Base-by-base conservation (phyloP, 257 asterid genomes). In the Scutellaria minor region DNA sequence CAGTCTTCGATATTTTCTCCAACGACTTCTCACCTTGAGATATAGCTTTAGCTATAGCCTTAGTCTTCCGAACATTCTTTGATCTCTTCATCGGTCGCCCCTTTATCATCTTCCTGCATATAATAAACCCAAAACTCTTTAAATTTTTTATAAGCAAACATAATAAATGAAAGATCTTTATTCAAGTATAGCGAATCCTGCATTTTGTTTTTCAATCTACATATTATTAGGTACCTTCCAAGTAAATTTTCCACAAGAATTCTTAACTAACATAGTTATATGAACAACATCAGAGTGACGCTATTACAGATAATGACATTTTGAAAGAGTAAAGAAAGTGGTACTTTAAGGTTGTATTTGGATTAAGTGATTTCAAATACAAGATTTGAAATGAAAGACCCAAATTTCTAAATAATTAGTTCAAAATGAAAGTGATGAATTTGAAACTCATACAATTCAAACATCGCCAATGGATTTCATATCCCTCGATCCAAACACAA, bases 51-150 rank as follows among this genome's bases (percentile, higher is more conserved):
- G 83, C 90, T 1, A 88, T 63, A 47, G 90, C 91, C 77, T 85
- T 86, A 85, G 7, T 77, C 90, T 85, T 88, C 45, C 88, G 83
- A 22, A 73, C 74, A 46, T 83, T 88, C 83, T 86, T 88, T 2
- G 87, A 63, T 76, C 96, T 85, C 80, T 90, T 90, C 95, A 90
- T 86, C 6, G 81, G 89, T 9, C 85, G 78, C 8, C 88, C 95
- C 75, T 78, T 81, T 13, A 76, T 81, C 70, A 57, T 59, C 78
- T 85, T 83, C 79, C 96, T 90, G 89, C 77, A 73, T 45, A 18
- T 12, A 68, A 54, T 6, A 58, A 18, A 48, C 71, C 50, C 57
- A 35, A 56, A 40, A 6, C 59, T 53, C 22, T 1, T 53, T 15
- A 7, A 53, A 27, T 45, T 27, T 59, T 18, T 7, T 55, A 64